Conservation (phyloP, 1,139 yeast genomes). For the Schwanniomyces etchellsii region DNA sequence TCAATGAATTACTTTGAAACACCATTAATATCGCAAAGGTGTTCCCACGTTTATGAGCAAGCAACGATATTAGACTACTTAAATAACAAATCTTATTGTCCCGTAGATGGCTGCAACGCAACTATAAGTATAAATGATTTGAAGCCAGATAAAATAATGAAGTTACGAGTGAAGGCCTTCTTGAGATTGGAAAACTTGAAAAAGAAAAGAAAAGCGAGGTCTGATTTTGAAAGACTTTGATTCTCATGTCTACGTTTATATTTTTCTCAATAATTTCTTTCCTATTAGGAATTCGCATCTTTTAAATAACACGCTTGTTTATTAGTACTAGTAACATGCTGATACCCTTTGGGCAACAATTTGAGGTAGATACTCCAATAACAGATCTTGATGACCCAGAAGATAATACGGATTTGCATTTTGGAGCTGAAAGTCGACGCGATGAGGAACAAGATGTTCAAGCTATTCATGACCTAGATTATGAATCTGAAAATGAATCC, state of each 20-base stretch:
- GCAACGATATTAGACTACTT: constrained; percentile 33
- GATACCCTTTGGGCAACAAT: constrained; percentile 1
- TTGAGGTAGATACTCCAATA: constrained; percentile 48
- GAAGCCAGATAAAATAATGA: constrained; percentile 43
- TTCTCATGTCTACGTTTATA: too few species aligned
- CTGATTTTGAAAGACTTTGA: constrained; percentile 6
- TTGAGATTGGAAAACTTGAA: constrained; percentile 8
- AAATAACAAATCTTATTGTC: constrained; percentile 26
- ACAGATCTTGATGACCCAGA: constrained; percentile 56
- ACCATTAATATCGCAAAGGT: constrained; percentile 49
- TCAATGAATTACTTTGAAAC: constrained; percentile 43
- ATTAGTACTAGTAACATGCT: too few species aligned
- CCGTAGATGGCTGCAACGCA: constrained; percentile 44
- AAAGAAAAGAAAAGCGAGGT: constrained; percentile 3
- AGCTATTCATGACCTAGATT: constrained; percentile 5
- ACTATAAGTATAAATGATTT: constrained; percentile 23
- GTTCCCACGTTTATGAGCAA: constrained; percentile 60
- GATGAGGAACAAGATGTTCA: not conserved
- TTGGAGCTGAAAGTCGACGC: not conserved
- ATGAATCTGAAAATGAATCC: constrained; percentile 4
- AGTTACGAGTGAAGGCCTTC: constrained; percentile 40
- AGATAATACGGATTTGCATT: constrained; percentile 21
- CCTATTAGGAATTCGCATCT: too few species aligned
- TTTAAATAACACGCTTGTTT: too few species aligned
- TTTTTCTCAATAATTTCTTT: too few species aligned